Evolutionary conservation across 257 asterid species (phyloP).

Genomic region (Penstemon eatonii): DNA sequence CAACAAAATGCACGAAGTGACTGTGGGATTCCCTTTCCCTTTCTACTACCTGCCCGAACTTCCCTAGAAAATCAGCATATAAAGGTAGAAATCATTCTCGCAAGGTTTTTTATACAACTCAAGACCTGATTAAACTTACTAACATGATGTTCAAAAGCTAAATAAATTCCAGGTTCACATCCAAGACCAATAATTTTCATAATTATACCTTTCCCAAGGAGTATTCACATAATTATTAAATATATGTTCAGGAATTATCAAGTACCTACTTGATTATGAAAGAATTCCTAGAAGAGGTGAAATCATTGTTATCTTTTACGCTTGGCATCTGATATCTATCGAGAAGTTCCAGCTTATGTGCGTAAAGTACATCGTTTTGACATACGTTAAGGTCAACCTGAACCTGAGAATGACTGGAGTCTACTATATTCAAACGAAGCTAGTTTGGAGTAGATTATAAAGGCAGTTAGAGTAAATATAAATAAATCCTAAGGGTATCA

Average conservation of each 20-base stretch:
- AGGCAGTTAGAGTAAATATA: conserved; percentile 3
- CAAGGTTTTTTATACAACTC: background rate
- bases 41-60: conserved; percentile 48
- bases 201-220: background rate
- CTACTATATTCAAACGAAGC: conserved; percentile 16
- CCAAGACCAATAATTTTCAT: background rate
- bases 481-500: background rate
- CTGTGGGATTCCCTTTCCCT: conserved; percentile 86
- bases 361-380: conserved; percentile 47
- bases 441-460: conserved; percentile 4
- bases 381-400: conserved; percentile 54
- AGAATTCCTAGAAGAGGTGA: conserved; percentile 43
- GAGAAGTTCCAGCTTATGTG: conserved; percentile 63
- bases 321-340: conserved; percentile 40
- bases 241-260: background rate
- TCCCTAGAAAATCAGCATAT: conserved; percentile 41
- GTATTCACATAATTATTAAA: background rate
- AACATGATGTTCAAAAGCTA: too few species aligned
- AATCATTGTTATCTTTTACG: conserved; percentile 47
- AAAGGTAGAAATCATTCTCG: background rate
- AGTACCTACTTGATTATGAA: conserved; percentile 59
- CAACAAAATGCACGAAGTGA: conserved; percentile 86
- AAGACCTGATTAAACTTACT: too few species aligned
- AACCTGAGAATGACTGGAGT: conserved; percentile 43
- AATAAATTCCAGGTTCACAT: background rate